phyloP scores from a whole-genome alignment of 345 rosid genomes.

The Ailanthus altissimus region DNA sequence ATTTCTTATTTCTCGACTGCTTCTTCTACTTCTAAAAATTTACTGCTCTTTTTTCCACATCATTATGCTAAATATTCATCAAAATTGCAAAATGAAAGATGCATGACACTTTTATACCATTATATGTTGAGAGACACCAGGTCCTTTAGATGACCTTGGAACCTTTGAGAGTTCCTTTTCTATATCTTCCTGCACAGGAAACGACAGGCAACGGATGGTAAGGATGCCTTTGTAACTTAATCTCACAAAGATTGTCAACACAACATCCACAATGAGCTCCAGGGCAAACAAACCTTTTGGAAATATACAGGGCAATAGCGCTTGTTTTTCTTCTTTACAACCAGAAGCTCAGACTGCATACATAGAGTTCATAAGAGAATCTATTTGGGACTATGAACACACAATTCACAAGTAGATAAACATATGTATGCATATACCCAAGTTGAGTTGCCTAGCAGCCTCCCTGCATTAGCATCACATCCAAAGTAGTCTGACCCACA shows the following conservation, averaged over 20 bases:
- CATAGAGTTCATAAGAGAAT: slow-evolving; percentile 13
- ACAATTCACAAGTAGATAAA: background rate
- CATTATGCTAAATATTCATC: background rate
- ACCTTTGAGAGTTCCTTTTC: slow-evolving; percentile 79
- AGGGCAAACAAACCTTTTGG: slow-evolving; percentile 65
- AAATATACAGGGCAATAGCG: slow-evolving; percentile 92
- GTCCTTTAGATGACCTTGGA: slow-evolving; percentile 68
- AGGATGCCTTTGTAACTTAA: background rate
- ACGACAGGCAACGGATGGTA: slow-evolving; percentile 16
- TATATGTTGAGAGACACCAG: slow-evolving; percentile 66
- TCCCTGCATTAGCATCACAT: no score
- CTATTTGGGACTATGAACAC: background rate
- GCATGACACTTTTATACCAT: slow-evolving; percentile 50
- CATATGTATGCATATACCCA: background rate
- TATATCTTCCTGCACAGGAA: slow-evolving; percentile 69
- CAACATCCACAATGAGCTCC: slow-evolving; percentile 14
- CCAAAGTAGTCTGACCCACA: background rate
- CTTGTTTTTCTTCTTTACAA: slow-evolving; percentile 73
- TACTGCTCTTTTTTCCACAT: background rate
- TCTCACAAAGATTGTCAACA: slow-evolving; percentile 4
- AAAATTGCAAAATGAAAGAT: slow-evolving; percentile 10
- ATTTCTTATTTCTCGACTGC: background rate
- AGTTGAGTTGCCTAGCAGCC: background rate
- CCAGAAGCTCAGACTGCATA: slow-evolving; percentile 91
- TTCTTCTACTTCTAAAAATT: background rate